These are phyloP conservation scores for Phaeosphaeria sp. DNA, from an alignment of 2,329 filamentous ascomycete genomes.

Conservation along the genomic window DNA sequence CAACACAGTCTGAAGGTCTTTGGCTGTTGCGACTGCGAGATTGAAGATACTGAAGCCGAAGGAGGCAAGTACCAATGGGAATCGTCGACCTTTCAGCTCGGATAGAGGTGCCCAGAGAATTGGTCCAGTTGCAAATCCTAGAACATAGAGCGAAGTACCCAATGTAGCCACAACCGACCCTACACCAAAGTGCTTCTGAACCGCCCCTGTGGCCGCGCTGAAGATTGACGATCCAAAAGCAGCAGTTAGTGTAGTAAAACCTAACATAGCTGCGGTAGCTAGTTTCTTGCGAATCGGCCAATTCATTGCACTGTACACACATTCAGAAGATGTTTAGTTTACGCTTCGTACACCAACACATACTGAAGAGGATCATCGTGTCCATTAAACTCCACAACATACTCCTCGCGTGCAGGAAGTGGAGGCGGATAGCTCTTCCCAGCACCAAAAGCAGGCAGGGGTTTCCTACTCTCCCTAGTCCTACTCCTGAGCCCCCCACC, in stretches of 20 bases:
- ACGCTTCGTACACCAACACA: constrained; percentile 27
- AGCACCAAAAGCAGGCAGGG: constrained; percentile 70
- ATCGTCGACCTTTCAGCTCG: constrained; percentile 57
- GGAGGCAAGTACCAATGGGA: constrained; percentile 57
- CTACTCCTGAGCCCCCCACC: constrained; percentile 59
- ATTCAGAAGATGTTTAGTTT: too few relatives aligned
- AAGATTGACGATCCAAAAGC: constrained; percentile 66
- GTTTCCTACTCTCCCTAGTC: constrained; percentile 31
- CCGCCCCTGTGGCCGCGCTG: constrained; percentile 45
- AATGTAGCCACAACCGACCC: constrained; percentile 57
- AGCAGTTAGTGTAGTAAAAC: constrained; percentile 71
- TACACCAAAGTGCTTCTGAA: constrained; percentile 51
- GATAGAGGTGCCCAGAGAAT: constrained; percentile 58
- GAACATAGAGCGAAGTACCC: constrained; percentile 58
- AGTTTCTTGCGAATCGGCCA: constrained; percentile 83
- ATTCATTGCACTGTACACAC: constrained; percentile 63
- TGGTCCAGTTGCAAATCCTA: constrained; percentile 46
- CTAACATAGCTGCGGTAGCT: constrained; percentile 70
- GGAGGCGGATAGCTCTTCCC: constrained; percentile 76
- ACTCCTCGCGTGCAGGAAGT: constrained; percentile 74
- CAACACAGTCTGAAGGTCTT: constrained; percentile 61
- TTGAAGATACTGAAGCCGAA: constrained; percentile 61
- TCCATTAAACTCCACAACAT: constrained; percentile 83
- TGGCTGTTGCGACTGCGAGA: constrained; percentile 56
- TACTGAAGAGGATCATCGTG: constrained; percentile 72